Conservation (phyloP, 371 early-diverging fungal genomes). For the Lichtheimia corymbifera region DNA sequence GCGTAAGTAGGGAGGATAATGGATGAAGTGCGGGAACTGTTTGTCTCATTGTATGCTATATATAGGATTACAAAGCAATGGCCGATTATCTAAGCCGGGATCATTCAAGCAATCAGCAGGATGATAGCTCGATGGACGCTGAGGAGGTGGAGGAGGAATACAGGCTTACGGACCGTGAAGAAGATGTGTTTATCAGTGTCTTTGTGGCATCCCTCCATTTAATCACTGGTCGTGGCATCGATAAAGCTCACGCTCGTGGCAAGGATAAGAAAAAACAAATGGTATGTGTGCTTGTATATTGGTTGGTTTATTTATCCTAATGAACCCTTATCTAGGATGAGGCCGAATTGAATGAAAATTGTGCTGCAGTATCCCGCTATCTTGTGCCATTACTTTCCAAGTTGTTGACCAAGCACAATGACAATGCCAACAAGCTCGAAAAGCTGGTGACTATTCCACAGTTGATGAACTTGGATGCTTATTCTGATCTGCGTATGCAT, state of each 20-base stretch:
- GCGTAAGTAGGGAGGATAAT: constrained; percentile 6
- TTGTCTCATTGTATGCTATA: neutral
- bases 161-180: constrained; percentile 63
- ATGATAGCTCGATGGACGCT: constrained; percentile 15
- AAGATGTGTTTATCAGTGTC: constrained; percentile 60
- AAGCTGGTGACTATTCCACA: constrained; percentile 61
- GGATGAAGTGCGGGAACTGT: neutral
- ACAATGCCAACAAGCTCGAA: constrained; percentile 51
- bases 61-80: constrained; percentile 56
- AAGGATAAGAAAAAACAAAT: constrained; percentile 25
- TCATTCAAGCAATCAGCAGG: constrained; percentile 40
- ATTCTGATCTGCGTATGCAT: constrained; percentile 66
- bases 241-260: constrained; percentile 16
- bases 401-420: constrained; percentile 67
- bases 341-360: constrained; percentile 21
- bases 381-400: constrained; percentile 59
- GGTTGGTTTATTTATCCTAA: neutral
- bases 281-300: neutral
- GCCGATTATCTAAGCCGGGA: constrained; percentile 62
- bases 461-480: constrained; percentile 61
- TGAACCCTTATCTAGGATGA: constrained; percentile 20
- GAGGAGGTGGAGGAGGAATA: constrained; percentile 38
- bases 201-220: constrained; percentile 47
- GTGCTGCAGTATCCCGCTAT: constrained; percentile 55
- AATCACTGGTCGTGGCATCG: constrained; percentile 32